Conservation (phyloP, 2,329 filamentous ascomycete genomes). For the Penicillium sp. region DNA sequence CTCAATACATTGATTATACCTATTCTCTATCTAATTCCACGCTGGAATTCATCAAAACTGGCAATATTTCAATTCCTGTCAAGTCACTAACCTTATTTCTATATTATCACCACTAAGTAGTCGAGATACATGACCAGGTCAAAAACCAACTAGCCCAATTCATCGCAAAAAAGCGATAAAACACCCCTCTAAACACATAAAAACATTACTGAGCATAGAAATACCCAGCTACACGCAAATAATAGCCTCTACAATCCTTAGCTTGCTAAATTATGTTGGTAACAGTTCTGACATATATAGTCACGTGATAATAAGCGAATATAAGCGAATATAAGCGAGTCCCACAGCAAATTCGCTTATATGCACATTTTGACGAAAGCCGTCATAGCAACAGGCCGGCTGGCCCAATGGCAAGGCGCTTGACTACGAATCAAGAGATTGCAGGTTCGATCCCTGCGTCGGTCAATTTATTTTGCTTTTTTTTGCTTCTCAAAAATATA, state of each 20-base stretch:
- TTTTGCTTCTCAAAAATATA: too few relatives aligned
- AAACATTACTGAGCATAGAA: rapidly evolving
- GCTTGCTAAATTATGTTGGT: background rate
- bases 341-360: background rate
- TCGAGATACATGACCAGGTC: background rate
- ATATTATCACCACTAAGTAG: background rate
- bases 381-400: constrained; percentile 18
- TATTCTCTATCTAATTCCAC: too few relatives aligned
- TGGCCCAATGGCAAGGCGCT: constrained; percentile 53
- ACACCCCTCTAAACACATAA: rapidly evolving
- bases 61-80: too few relatives aligned
- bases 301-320: background rate
- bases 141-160: background rate
- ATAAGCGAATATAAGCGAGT: background rate
- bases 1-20: background rate
- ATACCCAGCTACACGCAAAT: background rate
- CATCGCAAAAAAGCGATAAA: too few relatives aligned
- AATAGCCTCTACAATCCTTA: background rate
- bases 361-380: background rate
- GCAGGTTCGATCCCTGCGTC: constrained; percentile 47
- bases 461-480: constrained; percentile 31
- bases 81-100: background rate
- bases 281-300: rapidly evolving
- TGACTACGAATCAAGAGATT: constrained; percentile 55
- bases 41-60: rapidly evolving